Base-by-base conservation (phyloP, 139 green algal genomes). In the Micractinium sp. region DNA sequence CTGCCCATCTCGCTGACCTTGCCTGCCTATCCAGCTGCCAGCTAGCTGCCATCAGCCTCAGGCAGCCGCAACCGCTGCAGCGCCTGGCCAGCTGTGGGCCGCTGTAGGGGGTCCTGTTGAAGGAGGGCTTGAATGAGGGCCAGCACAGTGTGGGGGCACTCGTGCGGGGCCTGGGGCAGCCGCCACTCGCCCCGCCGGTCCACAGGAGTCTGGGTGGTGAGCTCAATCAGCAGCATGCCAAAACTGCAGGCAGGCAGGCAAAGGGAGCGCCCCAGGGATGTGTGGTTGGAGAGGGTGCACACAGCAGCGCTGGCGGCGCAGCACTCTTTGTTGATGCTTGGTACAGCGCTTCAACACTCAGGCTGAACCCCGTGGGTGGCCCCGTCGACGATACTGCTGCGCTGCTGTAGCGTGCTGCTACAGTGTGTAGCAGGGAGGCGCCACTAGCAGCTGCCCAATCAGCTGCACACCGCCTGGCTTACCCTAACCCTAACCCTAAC, bases 121-220 rank as follows among this genome's bases (percentile, higher is more conserved):
- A 36, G 31, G 33, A 15, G 25, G 1, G 9, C n/a, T 4, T 14
- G 74, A 12, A 41, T 80, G 13, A 47, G 74, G n/a, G 39, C 33
- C 35, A 36, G 13, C 33, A 47, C 74, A 16, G 74, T 33, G 0
- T 41, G 12, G 1, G 76, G 38, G 76, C 76, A 81, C 76, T 81
- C 76, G 13, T 81, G 33, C 15, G 76, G 76, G 19, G 38, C 14
- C 18, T 25, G 76, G 36, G 76, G 76, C 76, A 60, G 76, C 35
- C 35, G 76, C 76, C 76, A 81, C 76, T 81, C 76, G 76, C 76
- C 76, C 35, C 76, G 76, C 36, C 38, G 38, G 33, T 56, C 38
- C 18, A 81, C 76, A 5, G 56, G 35, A 20, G 38, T 23, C 22
- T 38, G 33, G 20, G 76, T 81, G 36, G 76, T 81, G 19, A 81